Percentiles rank a stretch among this genome's conserved stretches.
phyloP scores from a whole-genome alignment of 345 rosid species.

The Salix dunnii region DNA sequence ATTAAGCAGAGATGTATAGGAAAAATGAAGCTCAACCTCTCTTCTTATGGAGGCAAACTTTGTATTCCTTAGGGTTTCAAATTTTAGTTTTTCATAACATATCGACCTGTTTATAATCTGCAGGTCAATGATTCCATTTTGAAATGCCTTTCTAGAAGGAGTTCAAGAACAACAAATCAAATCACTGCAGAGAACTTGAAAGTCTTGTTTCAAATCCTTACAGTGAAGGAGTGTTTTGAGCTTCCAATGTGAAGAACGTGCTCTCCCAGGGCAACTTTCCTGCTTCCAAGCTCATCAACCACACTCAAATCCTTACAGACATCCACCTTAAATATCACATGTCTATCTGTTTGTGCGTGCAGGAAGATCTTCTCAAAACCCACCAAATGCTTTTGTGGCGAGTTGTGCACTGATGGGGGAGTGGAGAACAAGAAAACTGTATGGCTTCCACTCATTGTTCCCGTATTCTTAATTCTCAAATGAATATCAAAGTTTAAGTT shows the following conservation, averaged over 20 bases:
- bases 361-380: conserved; percentile 65
- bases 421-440: conserved; percentile 66
- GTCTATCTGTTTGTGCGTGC: conserved; percentile 22
- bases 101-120: conserved; percentile 13
- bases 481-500: conserved; percentile 47
- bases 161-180: not conserved
- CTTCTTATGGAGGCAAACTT: too few relatives aligned
- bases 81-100: not conserved
- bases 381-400: conserved; percentile 67
- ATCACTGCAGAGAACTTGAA: conserved; percentile 6
- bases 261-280: conserved; percentile 58
- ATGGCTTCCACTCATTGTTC: conserved; percentile 52
- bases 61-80: not conserved
- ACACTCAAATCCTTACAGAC: conserved; percentile 78
- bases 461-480: conserved; percentile 50
- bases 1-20: not conserved
- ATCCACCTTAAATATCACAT: conserved; percentile 55
- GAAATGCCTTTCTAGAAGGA: not conserved
- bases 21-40: not conserved
- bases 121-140: not conserved
- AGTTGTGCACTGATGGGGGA: conserved; percentile 63
- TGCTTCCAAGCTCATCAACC: conserved; percentile 59
- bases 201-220: conserved; percentile 44
- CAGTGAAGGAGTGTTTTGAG: conserved; percentile 52
- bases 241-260: conserved; percentile 73